Conservation (phyloP, 176 grass and related monocot genomes). For the Paspalum vaginatum region DNA sequence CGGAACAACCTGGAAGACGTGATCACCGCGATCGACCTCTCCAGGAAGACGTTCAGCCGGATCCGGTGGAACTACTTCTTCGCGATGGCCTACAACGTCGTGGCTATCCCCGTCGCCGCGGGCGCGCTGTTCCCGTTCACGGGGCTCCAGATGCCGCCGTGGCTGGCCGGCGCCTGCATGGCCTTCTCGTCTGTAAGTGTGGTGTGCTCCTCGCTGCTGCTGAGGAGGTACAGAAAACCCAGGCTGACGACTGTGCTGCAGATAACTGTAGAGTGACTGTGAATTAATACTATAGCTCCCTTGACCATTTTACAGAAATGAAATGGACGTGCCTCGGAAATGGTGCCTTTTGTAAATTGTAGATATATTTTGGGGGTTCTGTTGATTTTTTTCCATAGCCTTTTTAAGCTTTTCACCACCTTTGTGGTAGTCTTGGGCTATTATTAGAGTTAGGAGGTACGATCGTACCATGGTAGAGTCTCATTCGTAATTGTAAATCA, state of each 20-base stretch:
- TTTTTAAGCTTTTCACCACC: neutral
- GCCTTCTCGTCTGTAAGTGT: slow-evolving; percentile 90
- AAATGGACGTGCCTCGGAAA: slow-evolving; percentile 12
- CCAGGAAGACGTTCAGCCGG: slow-evolving; percentile 90
- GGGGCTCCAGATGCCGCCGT: slow-evolving; percentile 86
- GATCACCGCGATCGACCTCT: slow-evolving; percentile 91
- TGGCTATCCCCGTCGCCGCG: slow-evolving; percentile 79
- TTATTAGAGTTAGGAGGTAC: neutral
- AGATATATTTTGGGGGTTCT: neutral
- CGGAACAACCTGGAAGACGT: slow-evolving; percentile 93
- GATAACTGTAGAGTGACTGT: slow-evolving; percentile 85
- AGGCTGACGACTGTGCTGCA: slow-evolving; percentile 89
- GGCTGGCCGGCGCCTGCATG: slow-evolving; percentile 97
- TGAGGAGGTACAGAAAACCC: slow-evolving; percentile 93
- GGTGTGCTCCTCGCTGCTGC: slow-evolving; percentile 82
- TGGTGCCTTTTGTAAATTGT: neutral
- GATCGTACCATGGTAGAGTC: neutral
- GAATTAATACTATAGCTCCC: slow-evolving; percentile 34
- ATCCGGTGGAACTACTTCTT: slow-evolving; percentile 99
- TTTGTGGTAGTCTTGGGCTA: neutral
- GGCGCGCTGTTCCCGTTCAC: slow-evolving; percentile 81
- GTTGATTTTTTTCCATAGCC: neutral
- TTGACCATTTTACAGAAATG: slow-evolving; percentile 47
- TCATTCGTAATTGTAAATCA: neutral
- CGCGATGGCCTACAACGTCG: slow-evolving; percentile 83